Evolutionary conservation across 2,329 filamentous ascomycete species (phyloP), one percentile per base, ranked within the genome.

Genomic region (Pseudogymnoascus sp.): DNA sequence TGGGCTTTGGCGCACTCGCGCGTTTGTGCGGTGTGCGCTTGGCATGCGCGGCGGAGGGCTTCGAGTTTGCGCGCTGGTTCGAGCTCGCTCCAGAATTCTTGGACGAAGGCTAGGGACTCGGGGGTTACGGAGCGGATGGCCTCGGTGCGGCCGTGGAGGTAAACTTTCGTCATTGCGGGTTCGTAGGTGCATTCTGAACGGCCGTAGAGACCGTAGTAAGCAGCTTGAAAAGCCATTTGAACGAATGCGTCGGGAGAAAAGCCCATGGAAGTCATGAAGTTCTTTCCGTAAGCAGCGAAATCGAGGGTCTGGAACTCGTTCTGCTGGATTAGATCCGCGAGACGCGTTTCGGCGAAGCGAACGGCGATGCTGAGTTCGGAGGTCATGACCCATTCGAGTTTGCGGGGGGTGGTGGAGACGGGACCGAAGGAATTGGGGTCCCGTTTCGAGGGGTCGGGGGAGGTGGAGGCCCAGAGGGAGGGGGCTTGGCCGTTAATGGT

Each of bases 161-260:
- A 99, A 65, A 89, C 80, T 75, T 99, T 99, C 61, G 95, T 99
- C 95, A 99, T 97, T 45, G 95, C 93, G 6, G 95, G 95, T 76
- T 99, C 95, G 74, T 99, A 99, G 0, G 93, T 95, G 73, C 91
- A 96, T 75, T 97, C 95, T 1, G 96, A 86, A 4, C 91, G 86
- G 2, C 95, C 95, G 70, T 97, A 99, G 6, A 99, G 82, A 1
- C 95, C 95, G 72, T 97, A 99, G 79, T 99, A 97, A 1, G 95
- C 93, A 4, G 93, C 93, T 75, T 99, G 95, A 78, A 97, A 97
- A 0, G 95, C 95, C 93, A 99, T 97, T 75, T 99, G 95, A 18
- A 99, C 90, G 73, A 96, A 99, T 0, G 95, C 95, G 74, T 97
- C 95, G 0, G 95, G 93, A 0, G 93, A 97, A 76, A 97, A 96